phyloP scores from a whole-genome alignment of 2,329 filamentous ascomycete genomes.

The Berkeleyomyces rouxiae region DNA sequence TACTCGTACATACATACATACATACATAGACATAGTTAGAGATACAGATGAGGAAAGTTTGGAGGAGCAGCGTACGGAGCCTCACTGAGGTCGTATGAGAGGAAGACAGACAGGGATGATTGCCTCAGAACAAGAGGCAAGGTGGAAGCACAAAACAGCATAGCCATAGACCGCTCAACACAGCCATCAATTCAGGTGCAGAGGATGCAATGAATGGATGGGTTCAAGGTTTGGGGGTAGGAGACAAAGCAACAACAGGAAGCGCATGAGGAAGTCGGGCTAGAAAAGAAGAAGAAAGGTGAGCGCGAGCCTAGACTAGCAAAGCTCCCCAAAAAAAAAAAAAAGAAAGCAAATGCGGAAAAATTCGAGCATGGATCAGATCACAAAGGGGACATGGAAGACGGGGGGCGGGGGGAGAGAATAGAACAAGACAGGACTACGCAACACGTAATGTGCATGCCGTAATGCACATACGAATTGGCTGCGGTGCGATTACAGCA shows the following conservation, averaged over 20 bases:
- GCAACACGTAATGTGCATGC: background rate
- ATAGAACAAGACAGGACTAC: background rate
- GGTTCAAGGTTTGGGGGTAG: background rate
- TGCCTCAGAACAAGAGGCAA: background rate
- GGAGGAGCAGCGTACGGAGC: background rate
- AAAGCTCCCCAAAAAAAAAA: background rate
- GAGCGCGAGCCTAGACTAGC: background rate
- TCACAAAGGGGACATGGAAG: background rate
- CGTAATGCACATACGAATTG: background rate
- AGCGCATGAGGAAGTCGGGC: background rate
- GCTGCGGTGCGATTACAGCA: background rate
- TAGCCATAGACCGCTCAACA: background rate
- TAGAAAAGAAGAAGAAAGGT: background rate
- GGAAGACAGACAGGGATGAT: background rate
- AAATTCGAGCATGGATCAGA: background rate
- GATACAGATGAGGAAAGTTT: background rate
- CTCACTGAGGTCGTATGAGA: background rate
- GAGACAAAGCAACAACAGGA: background rate
- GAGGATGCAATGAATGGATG: no score
- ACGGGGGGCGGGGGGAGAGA: background rate
- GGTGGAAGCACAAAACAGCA: background rate
- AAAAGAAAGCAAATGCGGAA: conserved; percentile 1
- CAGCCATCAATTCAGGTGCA: background rate
- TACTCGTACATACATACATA: background rate
- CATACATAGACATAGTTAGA: background rate